A percentile compares a stretch with the other conserved stretches of the same genome.
These are phyloP conservation scores for Wallemia mellicola DNA, from an alignment of 1,284 basidiomycete genomes.

Conservation along the genomic window DNA sequence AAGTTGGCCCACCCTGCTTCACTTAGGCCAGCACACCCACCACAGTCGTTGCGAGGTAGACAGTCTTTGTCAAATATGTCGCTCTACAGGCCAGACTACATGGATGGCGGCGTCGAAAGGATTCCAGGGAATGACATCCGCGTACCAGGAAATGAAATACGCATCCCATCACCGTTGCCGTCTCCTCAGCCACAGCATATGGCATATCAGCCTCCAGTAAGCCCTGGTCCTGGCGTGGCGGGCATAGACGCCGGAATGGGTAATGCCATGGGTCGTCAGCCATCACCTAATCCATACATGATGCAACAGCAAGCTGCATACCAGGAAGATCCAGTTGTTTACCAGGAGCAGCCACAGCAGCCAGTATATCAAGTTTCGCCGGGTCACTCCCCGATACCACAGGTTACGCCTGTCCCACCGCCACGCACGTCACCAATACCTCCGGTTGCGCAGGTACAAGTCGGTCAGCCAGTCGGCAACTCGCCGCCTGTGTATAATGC, in stretches of 20 bases:
- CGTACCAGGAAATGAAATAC: too few relatives aligned
- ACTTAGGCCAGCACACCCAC: conserved; percentile 29
- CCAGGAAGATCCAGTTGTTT: too few relatives aligned
- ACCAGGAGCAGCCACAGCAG: neutral
- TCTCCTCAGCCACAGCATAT: neutral
- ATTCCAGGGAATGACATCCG: neutral
- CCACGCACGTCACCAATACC: neutral
- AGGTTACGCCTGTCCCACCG: neutral
- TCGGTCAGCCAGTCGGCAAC: neutral
- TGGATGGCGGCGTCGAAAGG: neutral
- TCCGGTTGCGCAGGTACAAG: neutral
- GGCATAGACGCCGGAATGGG: too few relatives aligned
- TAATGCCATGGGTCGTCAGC: too few relatives aligned
- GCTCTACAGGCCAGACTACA: conserved; percentile 43
- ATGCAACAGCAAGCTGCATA: too few relatives aligned
- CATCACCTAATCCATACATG: too few relatives aligned
- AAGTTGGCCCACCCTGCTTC: conserved; percentile 18
- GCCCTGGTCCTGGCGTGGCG: too few relatives aligned
- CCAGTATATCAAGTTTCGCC: neutral
- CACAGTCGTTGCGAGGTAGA: conserved; percentile 21
- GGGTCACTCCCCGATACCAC: neutral
- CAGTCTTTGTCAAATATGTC: conserved; percentile 29
- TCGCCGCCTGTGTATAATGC: neutral
- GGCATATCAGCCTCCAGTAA: too few relatives aligned
- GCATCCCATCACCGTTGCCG: neutral